phyloP scores from a whole-genome alignment of 129 eudicot species.

The Flaveria trinervia region DNA sequence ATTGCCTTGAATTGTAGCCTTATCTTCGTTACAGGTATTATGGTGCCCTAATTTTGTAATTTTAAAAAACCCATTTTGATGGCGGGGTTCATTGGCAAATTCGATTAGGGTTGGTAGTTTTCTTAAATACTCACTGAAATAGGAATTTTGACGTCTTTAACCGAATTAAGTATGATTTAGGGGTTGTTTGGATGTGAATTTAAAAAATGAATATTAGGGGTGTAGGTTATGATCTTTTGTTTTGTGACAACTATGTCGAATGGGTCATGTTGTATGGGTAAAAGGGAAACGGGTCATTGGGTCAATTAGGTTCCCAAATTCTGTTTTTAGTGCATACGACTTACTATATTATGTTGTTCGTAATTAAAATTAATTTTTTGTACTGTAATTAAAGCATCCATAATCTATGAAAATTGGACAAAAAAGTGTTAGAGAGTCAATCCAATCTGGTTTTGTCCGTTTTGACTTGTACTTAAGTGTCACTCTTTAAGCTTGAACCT shows the following conservation, averaged over 20 bases:
- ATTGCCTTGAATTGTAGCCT: slow-evolving; percentile 87
- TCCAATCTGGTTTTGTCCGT: background rate
- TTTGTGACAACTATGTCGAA: background rate
- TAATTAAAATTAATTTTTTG: background rate
- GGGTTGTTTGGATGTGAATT: background rate
- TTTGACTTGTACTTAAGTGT: background rate
- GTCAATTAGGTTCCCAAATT: background rate
- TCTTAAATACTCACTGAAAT: background rate
- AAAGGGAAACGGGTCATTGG: background rate
- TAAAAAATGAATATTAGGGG: background rate
- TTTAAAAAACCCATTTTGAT: background rate
- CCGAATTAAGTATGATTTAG: slow-evolving; percentile 3
- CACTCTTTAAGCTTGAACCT: background rate
- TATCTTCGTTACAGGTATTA: slow-evolving; percentile 78
- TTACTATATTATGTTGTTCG: background rate
- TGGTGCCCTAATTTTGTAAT: slow-evolving; percentile 5
- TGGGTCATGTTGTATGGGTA: background rate
- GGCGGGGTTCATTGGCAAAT: background rate
- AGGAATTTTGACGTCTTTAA: background rate
- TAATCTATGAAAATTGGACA: background rate
- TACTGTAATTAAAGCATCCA: background rate
- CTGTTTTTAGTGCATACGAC: background rate
- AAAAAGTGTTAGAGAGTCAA: background rate
- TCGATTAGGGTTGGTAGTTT: background rate
- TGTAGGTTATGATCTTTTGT: background rate